Evolutionary conservation across 2,329 filamentous ascomycete species (phyloP).

Genomic region (Drechslerella coelobrocha): DNA sequence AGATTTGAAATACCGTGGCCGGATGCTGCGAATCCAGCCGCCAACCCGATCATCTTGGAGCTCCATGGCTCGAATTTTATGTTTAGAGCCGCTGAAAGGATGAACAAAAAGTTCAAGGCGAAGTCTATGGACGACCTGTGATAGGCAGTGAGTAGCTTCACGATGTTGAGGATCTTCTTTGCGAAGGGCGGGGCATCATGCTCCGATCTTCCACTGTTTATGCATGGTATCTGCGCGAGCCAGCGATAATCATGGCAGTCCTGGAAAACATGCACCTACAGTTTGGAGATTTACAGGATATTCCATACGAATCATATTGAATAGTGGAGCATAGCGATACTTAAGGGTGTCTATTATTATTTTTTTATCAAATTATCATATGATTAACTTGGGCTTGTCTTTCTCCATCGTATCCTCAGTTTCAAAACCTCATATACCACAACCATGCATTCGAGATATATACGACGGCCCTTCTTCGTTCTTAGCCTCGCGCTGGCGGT

Average conservation of each 20-base stretch:
- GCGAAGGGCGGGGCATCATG: too few species aligned
- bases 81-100: constrained; percentile 79
- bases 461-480: background rate
- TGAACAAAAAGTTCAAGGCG: constrained; percentile 88
- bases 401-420: background rate
- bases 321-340: too few species aligned
- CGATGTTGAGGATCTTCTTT: background rate
- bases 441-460: background rate
- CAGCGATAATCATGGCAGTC: too few species aligned
- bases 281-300: too few species aligned
- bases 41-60: constrained; percentile 74
- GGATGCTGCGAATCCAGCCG: constrained; percentile 52
- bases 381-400: background rate
- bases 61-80: constrained; percentile 87
- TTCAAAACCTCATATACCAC: background rate
- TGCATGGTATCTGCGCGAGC: too few species aligned
- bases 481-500: background rate
- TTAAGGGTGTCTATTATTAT: too few species aligned
- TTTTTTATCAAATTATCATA: too few species aligned
- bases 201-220: too few species aligned
- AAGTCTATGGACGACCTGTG: constrained; percentile 78
- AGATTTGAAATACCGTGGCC: constrained; percentile 70
- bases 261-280: too few species aligned
- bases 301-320: too few species aligned
- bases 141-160: constrained; percentile 55